These are phyloP conservation scores for Gossypium armourianum DNA, from an alignment of 441 rosid species.

Conservation along the genomic window DNA sequence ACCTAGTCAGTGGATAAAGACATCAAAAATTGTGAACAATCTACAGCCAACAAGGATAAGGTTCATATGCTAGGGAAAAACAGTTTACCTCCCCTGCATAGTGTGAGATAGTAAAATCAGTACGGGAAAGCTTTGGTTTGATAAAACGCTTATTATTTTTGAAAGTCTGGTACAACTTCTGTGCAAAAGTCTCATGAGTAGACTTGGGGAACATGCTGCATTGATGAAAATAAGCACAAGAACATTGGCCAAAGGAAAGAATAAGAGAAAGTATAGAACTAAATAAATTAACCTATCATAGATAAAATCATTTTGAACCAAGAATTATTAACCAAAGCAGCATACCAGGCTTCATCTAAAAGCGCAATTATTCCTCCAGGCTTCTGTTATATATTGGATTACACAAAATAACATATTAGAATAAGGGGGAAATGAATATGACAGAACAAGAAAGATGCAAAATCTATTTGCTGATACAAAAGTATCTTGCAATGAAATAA, in stretches of 20 bases:
- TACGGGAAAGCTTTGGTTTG: constrained; percentile 97
- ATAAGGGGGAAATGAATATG: neutral
- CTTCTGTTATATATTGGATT: constrained; percentile 54
- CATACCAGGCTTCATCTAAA: constrained; percentile 98
- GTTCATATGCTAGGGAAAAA: constrained; percentile 11
- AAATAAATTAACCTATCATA: neutral
- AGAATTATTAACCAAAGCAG: constrained; percentile 17
- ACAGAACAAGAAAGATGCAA: neutral
- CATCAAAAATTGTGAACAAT: constrained; percentile 17
- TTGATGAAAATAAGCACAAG: constrained; percentile 19
- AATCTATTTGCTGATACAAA: neutral
- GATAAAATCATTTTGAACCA: constrained; percentile 11
- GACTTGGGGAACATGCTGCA: constrained; percentile 98
- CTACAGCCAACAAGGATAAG: neutral
- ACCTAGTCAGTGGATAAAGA: constrained; percentile 39
- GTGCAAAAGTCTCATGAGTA: constrained; percentile 98
- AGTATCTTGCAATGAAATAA: neutral
- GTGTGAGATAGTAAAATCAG: constrained; percentile 86
- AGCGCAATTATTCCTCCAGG: constrained; percentile 98
- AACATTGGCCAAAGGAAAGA: neutral
- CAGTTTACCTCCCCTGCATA: constrained; percentile 94
- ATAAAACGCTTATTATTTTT: constrained; percentile 84
- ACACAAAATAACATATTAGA: neutral
- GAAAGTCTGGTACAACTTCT: constrained; percentile 94
- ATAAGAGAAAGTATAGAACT: neutral